Percentiles rank a stretch among this genome's conserved stretches.
Evolutionary conservation across 1,139 yeast species (phyloP).

Genomic region (Diutina ranongensis): DNA sequence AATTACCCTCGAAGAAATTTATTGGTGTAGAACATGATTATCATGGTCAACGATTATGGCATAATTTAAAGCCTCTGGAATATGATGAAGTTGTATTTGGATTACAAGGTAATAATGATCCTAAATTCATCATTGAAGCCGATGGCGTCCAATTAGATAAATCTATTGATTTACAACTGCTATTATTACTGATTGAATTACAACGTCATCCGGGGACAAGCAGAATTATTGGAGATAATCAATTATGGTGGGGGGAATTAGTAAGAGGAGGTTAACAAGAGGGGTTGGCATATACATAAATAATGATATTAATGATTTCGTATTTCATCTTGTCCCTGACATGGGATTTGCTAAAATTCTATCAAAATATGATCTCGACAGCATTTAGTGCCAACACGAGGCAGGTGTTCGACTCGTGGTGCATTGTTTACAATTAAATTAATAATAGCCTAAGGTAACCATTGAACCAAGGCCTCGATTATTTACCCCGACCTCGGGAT

Average conservation of each 20-base stretch:
- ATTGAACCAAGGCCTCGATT: no score
- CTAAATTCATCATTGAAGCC: not conserved
- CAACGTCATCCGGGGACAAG: not conserved
- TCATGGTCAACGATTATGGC: not conserved
- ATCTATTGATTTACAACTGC: not conserved
- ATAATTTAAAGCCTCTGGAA: not conserved
- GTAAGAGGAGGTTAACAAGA: not conserved
- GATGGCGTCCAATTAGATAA: not conserved
- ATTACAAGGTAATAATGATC: not conserved
- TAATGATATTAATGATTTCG: no score
- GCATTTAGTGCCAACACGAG: no score
- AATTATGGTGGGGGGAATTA: not conserved
- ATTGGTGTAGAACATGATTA: not conserved
- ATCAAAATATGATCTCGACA: no score
- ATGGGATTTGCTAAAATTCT: no score
- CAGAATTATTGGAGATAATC: not conserved
- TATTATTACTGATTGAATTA: not conserved
- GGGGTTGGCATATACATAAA: no score
- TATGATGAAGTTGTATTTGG: slow-evolving; percentile 2
- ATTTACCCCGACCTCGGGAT: no score
- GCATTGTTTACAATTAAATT: no score
- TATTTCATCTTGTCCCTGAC: no score
- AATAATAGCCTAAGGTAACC: no score
- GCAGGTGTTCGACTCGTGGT: no score
- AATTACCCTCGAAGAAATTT: not conserved